Percentiles rank a stretch among this genome's conserved stretches.
Conservation (phyloP, 2,329 filamentous ascomycete species). For the Ophiostoma angusticollis region DNA sequence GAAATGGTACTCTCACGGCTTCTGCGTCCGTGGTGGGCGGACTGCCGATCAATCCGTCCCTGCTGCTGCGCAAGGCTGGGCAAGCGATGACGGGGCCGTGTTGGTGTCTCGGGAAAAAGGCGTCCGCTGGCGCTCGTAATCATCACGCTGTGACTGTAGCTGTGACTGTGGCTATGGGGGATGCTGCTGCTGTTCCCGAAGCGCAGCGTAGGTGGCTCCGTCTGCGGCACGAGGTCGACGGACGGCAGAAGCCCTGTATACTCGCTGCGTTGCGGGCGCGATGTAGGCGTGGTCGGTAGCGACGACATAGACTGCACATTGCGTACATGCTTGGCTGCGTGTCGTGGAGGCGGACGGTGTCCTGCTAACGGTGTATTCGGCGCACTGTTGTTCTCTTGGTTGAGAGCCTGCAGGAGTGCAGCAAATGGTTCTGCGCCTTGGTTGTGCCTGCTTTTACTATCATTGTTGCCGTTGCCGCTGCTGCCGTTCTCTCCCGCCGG, state of each 20-base stretch:
- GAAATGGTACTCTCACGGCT: conserved; percentile 83
- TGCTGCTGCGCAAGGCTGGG: conserved; percentile 10
- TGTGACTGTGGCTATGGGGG: too few species aligned
- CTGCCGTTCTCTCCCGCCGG: conserved; percentile 16
- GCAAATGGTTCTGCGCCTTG: conserved; percentile 59
- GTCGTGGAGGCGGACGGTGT: conserved; percentile 33
- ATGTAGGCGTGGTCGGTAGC: conserved; percentile 61
- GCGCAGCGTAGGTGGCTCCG: conserved; percentile 36
- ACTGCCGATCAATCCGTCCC: conserved; percentile 8
- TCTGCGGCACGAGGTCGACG: conserved; percentile 47
- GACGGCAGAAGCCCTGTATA: conserved; percentile 47
- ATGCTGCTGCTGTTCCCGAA: background rate
- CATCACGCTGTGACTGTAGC: conserved; percentile 3
- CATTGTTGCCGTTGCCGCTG: conserved; percentile 19
- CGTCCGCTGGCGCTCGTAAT: conserved; percentile 17
- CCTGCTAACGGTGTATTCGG: conserved; percentile 52
- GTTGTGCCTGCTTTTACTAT: too few species aligned
- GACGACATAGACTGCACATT: conserved; percentile 77
- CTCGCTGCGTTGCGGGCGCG: conserved; percentile 34
- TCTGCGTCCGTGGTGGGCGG: conserved; percentile 35
- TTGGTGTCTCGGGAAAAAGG: conserved; percentile 33
- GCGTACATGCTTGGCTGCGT: conserved; percentile 52
- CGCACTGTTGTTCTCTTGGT: conserved; percentile 63
- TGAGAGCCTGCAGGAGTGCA: conserved; percentile 67
- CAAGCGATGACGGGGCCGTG: conserved; percentile 12